Evolutionary conservation across 306 rosid species (phyloP).

Genomic region (Calophaca sinica): DNA sequence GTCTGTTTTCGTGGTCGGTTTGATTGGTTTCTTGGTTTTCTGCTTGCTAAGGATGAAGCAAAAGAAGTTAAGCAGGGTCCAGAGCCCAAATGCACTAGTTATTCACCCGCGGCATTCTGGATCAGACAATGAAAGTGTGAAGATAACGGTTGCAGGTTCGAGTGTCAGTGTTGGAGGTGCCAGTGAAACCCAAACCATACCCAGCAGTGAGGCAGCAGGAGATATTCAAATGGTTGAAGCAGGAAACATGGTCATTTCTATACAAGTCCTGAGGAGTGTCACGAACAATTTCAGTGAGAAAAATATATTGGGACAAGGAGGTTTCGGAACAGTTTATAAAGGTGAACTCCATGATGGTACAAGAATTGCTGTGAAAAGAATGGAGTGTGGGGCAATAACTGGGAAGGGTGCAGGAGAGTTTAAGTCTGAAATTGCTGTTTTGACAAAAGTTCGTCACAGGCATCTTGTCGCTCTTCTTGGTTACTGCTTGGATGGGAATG

Average conservation of each 20-base stretch:
- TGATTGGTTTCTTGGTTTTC: conserved; percentile 69
- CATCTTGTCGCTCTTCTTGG: conserved; percentile 93
- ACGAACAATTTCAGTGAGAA: conserved; percentile 77
- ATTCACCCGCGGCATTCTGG: conserved; percentile 82
- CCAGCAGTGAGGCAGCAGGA: conserved; percentile 62
- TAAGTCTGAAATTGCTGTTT: conserved; percentile 84
- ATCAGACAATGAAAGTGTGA: conserved; percentile 83
- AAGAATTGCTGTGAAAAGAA: conserved; percentile 90
- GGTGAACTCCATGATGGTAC: conserved; percentile 95
- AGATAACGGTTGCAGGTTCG: conserved; percentile 90
- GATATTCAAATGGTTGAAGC: conserved; percentile 92
- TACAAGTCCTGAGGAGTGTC: conserved; percentile 82
- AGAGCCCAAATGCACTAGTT: conserved; percentile 83
- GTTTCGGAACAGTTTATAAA: conserved; percentile 89
- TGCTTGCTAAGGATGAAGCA: conserved; percentile 73
- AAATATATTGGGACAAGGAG: conserved; percentile 86
- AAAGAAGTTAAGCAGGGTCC: conserved; percentile 78
- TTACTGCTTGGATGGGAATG: conserved; percentile 91
- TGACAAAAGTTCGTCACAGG: conserved; percentile 92
- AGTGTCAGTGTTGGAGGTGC: conserved; percentile 82
- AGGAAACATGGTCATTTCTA: conserved; percentile 93
- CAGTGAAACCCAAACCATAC: conserved; percentile 66
- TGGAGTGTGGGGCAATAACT: conserved; percentile 79
- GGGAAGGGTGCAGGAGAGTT: conserved; percentile 83
- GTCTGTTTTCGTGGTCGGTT: conserved; percentile 53